Conservation (phyloP, 305 asterid species). For the Solanum hybrid region DNA sequence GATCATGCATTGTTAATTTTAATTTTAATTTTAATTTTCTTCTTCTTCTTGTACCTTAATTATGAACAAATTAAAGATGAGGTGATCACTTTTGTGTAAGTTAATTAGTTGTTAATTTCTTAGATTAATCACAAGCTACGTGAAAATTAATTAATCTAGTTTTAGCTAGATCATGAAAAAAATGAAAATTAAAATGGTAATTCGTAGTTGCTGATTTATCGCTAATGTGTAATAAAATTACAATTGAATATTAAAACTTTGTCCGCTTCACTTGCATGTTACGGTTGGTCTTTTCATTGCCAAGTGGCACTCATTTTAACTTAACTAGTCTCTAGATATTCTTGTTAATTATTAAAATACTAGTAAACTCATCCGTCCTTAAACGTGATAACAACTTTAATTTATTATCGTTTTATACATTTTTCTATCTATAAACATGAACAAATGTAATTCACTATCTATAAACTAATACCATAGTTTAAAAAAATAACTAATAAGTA, state of each 20-base stretch:
- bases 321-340: not conserved
- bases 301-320: not conserved
- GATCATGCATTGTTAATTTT: constrained; percentile 25
- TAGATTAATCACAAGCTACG: not conserved
- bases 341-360: not conserved
- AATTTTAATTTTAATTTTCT: not conserved
- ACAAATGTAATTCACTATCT: no score
- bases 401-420: no score
- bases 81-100: not conserved
- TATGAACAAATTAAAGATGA: not conserved
- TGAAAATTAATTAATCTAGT: not conserved
- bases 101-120: not conserved
- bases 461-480: no score
- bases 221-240: not conserved
- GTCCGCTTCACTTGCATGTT: constrained; percentile 4
- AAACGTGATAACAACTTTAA: no score
- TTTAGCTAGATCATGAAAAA: not conserved
- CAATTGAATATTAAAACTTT: not conserved
- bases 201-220: not conserved
- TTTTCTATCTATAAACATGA: no score
- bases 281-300: not conserved
- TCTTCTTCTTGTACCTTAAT: not conserved
- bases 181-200: not conserved
- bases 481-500: no score
- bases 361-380: no score